Percentiles rank a stretch among this genome's conserved stretches.
These are phyloP conservation scores for Umbelopsis sp. DNA, from an alignment of 192 early-diverging fungal genomes.

Conservation along the genomic window DNA sequence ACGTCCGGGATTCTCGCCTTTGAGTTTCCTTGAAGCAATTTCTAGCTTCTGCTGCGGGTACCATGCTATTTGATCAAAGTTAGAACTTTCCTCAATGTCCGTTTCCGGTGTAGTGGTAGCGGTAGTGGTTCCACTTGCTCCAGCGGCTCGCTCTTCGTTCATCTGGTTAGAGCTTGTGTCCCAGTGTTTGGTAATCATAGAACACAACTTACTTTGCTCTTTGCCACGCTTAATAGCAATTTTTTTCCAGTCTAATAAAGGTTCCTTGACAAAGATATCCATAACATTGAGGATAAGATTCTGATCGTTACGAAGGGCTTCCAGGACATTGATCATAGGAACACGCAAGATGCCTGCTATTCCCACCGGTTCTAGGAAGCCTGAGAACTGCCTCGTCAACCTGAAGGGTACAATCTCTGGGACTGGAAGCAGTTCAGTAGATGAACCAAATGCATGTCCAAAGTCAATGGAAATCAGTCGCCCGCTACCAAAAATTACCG, in stretches of 20 bases:
- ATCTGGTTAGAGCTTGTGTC: neutral
- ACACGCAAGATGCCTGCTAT: slow-evolving; percentile 61
- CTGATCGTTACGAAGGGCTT: slow-evolving; percentile 60
- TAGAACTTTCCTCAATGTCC: neutral
- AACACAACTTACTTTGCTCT: slow-evolving; percentile 51
- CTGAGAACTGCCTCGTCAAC: slow-evolving; percentile 67
- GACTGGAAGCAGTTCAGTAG: slow-evolving; percentile 73
- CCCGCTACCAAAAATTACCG: slow-evolving; percentile 42
- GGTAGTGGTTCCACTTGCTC: too few relatives aligned
- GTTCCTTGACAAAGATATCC: slow-evolving; percentile 83
- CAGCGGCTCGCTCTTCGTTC: neutral
- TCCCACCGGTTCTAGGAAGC: slow-evolving; percentile 69
- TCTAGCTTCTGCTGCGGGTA: slow-evolving; percentile 78
- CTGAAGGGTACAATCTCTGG: slow-evolving; percentile 82
- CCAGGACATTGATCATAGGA: slow-evolving; percentile 70
- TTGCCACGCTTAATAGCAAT: slow-evolving; percentile 63
- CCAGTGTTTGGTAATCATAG: neutral
- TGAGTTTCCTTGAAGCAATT: slow-evolving; percentile 69
- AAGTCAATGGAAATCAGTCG: slow-evolving; percentile 79
- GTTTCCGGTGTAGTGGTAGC: neutral
- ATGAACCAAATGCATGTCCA: slow-evolving; percentile 84
- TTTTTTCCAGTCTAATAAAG: slow-evolving; percentile 81
- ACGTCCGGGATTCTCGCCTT: slow-evolving; percentile 72
- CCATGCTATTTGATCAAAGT: slow-evolving; percentile 50
- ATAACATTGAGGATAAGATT: slow-evolving; percentile 73